Evolutionary conservation across 257 asterid genomes (phyloP).

Genomic region (Penstemon eatonii): DNA sequence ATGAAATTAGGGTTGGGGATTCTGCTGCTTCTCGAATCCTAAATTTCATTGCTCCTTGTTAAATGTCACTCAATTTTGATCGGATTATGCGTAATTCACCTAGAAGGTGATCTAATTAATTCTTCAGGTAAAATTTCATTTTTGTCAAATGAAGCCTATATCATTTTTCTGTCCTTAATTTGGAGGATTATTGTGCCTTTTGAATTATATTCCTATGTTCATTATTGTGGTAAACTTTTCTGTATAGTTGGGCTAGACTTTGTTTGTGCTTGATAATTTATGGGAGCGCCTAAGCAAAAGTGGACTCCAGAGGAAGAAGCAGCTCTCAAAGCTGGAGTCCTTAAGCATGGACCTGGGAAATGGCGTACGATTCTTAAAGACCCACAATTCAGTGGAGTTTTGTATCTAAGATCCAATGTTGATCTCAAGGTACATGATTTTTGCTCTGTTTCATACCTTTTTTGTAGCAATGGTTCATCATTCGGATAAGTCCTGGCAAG

Average conservation of each 20-base stretch:
- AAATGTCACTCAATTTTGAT: background rate
- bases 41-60: constrained; percentile 7
- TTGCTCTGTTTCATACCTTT: background rate
- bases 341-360: constrained; percentile 94
- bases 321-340: constrained; percentile 95
- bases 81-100: constrained; percentile 9
- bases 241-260: constrained; percentile 30
- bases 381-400: constrained; percentile 79
- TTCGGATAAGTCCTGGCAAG: background rate
- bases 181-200: constrained; percentile 11
- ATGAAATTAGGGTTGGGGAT: constrained; percentile 47
- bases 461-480: background rate
- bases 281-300: constrained; percentile 99
- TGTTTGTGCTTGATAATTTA: constrained; percentile 27
- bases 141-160: too few relatives aligned
- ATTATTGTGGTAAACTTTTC: background rate
- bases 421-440: constrained; percentile 78
- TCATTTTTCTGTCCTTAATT: background rate
- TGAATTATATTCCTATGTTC: background rate
- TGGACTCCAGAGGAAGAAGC: constrained; percentile 99
- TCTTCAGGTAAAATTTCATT: background rate
- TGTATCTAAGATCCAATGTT: constrained; percentile 82
- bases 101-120: background rate
- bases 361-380: constrained; percentile 98
- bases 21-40: constrained; percentile 9